These are phyloP conservation scores for Sarcocystis neurona DNA, from an alignment of 169 alveolate genomes.

Conservation along the genomic window DNA sequence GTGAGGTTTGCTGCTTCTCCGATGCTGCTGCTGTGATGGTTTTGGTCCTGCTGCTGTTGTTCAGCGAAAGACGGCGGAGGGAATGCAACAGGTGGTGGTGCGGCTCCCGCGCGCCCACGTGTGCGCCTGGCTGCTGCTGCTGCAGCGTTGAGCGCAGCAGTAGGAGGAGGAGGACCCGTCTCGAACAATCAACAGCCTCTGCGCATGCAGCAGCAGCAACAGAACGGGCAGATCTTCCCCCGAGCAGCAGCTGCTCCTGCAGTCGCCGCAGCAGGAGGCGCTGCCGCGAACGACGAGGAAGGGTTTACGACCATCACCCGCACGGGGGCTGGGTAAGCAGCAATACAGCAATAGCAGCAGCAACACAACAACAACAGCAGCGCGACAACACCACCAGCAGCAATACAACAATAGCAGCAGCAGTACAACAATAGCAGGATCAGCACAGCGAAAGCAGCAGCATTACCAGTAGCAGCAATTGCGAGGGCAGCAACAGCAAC, in stretches of 20 bases:
- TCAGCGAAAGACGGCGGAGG: neutral
- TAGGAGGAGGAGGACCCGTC: neutral
- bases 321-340: neutral
- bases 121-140: neutral
- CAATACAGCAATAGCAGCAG: conserved; percentile 29
- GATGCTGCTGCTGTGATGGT: neutral
- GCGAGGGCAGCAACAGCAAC: neutral
- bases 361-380: conserved; percentile 21
- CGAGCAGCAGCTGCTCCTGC: neutral
- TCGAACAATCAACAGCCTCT: no score
- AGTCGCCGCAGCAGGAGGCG: neutral
- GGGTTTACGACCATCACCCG: conserved; percentile 25
- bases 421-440: neutral
- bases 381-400: conserved; percentile 2
- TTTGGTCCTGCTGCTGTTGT: neutral
- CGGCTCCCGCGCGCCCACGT: neutral
- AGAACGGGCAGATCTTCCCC: neutral
- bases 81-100: neutral
- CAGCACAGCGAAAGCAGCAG: neutral
- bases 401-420: neutral
- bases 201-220: neutral
- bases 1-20: conserved; percentile 13
- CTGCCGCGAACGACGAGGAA: neutral
- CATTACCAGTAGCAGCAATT: neutral
- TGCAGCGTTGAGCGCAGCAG: neutral